Evolutionary conservation across 2,329 filamentous ascomycete species (phyloP), one percentile per base, ranked within the genome.

Genomic region (Hypomyces perniciosus): DNA sequence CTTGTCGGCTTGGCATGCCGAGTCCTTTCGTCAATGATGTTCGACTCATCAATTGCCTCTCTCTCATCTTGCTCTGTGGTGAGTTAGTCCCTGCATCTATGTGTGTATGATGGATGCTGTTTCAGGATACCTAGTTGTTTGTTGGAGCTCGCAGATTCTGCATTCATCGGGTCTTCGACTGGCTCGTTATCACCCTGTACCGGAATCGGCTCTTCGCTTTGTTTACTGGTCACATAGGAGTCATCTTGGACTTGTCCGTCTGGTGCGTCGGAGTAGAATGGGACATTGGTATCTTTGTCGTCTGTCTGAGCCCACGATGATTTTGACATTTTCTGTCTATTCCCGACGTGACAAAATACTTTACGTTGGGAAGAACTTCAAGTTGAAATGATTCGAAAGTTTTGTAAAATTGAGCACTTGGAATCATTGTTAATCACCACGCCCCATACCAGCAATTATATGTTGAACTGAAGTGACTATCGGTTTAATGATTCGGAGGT

Each of bases 41-140:
- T 71, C 26, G 55, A 57, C 34, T 62, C 48, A 34, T 71, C 65
- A 35, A 72, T 70, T 2, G 67, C 69, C 1, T 70, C 67, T 26
- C 53, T 62, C 2, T 72, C 68, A 30, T 70, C 68, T 4, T 60
- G 62, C 5, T 53, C 69, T 71, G 30, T 1, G 5, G 12, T 1
- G 7, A 8, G 6, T 50, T 44, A 44, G 37, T 42, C 8, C 10
- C 20, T 30, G 10, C 6, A 8, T 20, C 1, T 20, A 2, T 20
- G 20, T 20, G 31, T 7, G 3, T 4, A 27, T 1, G 26, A 13
- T 28, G 5, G 33, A 48, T 8, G 37, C 3, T 20, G 9, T 9
- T 6, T 6, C 26, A 5, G n/a, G n/a, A 8, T 39, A 53, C 51
- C 48, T 26, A 53, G 26, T 6, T 50, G 47, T 10, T 51, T 5